A percentile compares a stretch with the other conserved stretches of the same genome.
Conservation (phyloP, 2,329 filamentous ascomycete genomes). For the Aspergillus eucalypticola region DNA sequence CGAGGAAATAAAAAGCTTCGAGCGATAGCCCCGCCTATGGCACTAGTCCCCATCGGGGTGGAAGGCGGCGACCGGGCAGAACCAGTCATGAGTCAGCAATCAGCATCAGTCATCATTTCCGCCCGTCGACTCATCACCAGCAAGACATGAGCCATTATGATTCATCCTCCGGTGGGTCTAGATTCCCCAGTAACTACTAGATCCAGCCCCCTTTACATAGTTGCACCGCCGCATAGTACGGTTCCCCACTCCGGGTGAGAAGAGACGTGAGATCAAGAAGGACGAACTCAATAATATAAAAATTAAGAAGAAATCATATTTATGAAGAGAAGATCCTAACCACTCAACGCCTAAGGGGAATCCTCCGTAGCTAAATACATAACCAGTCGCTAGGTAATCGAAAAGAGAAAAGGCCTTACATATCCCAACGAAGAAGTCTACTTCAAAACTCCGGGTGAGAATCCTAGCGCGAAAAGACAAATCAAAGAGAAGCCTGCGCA, state of each 20-base stretch:
- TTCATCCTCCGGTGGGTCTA: constrained; percentile 4
- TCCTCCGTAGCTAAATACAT: constrained; percentile 5
- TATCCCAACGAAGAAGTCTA: constrained; percentile 4
- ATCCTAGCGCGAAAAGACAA: background rate
- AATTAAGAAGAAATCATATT: background rate
- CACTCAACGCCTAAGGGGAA: constrained; percentile 7
- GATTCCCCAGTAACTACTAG: background rate
- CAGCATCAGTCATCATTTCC: constrained; percentile 15
- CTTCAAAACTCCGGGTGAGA: constrained; percentile 1
- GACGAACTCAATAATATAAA: background rate
- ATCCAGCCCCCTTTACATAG: no score
- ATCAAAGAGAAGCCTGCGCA: background rate
- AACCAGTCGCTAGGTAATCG: background rate
- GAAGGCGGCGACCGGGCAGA: constrained; percentile 8
- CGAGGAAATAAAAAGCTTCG: constrained; percentile 12
- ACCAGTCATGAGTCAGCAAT: constrained; percentile 10
- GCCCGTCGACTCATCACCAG: constrained; percentile 14
- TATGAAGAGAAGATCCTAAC: background rate
- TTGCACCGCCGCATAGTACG: background rate
- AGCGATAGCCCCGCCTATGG: constrained; percentile 11
- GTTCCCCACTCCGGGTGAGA: no score
- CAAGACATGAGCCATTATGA: constrained; percentile 18
- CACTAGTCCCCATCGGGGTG: constrained; percentile 21
- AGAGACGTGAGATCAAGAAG: background rate
- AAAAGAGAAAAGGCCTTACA: background rate